Evolutionary conservation across 1,284 basidiomycete genomes (phyloP), one percentile per base, ranked within the genome.

Genomic region (Ceratobasidium papillatum): DNA sequence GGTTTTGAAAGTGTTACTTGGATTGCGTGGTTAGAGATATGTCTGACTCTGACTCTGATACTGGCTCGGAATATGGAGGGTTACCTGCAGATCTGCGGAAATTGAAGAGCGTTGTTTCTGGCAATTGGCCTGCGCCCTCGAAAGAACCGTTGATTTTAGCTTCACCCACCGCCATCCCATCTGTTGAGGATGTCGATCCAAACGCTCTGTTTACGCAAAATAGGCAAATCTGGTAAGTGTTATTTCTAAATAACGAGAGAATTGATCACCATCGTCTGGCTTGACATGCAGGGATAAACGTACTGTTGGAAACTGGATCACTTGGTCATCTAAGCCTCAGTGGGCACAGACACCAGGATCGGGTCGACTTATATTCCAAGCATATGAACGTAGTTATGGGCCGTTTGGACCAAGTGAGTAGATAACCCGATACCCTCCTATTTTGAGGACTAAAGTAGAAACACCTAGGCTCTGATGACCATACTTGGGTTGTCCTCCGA

Each of bases 301-400:
- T 7, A n/a, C 61, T 47, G 43, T 47, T n/a, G 61, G 61, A 17
- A 63, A 63, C 43, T 63, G 61, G 61, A 63, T 43, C 41, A 63
- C 61, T 47, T 38, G 61, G 22, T 38, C 61, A 25, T 45, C 41
- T 4, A 47, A 17, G 19, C 41, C 61, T 38, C 61, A 45, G 36
- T 43, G 41, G 43, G 30, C 61, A 22, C 61, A 63, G 32, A 43
- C 61, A 30, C 41, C 38, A 41, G 41, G 43, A 32, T 30, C 61
- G 3, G 27, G 41, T 2, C 14, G 61, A 3, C 34, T 63, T 1
- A 63, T 63, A 45, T 63, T 63, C 43, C 41, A 63, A 8, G 61
- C 61, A 8, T 63, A 63, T 32, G 61, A 63, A 14, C 61, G 61
- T 17, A 27, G 41, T 5, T 63, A 63, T 22, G 61, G 61, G 4